phyloP scores from a whole-genome alignment of 2,329 filamentous ascomycete species.

The Stagonosporopsis tanaceti region DNA sequence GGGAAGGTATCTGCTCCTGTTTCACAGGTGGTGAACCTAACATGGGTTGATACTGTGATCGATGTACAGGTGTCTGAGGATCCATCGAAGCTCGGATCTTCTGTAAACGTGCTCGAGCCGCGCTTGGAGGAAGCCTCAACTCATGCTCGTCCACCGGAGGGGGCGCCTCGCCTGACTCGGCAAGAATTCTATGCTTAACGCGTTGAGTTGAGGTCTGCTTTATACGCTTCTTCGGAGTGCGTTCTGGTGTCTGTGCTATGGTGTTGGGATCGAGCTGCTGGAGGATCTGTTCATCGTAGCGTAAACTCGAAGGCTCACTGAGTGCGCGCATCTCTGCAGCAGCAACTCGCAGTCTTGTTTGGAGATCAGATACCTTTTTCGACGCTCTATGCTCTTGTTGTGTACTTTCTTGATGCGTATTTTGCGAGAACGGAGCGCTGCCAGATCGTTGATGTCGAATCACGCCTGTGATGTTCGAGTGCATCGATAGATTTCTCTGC shows the following conservation, averaged over 20 bases:
- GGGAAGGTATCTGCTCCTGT: constrained; percentile 24
- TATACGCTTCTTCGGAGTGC: constrained; percentile 31
- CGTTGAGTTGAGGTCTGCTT: constrained; percentile 19
- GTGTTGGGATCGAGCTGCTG: constrained; percentile 39
- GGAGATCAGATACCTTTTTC: background rate
- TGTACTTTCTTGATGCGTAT: constrained; percentile 25
- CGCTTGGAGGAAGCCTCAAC: constrained; percentile 27
- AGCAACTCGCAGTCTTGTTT: background rate
- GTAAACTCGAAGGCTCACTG: constrained; percentile 28
- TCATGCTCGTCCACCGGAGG: constrained; percentile 27
- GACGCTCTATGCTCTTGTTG: background rate
- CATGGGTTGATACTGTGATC: constrained; percentile 16
- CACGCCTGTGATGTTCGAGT: constrained; percentile 22
- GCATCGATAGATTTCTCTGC: constrained; percentile 14
- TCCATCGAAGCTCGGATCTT: constrained; percentile 25
- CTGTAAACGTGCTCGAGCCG: constrained; percentile 36
- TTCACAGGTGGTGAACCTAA: constrained; percentile 24
- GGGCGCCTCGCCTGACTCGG: constrained; percentile 40
- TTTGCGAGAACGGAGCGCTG: constrained; percentile 37
- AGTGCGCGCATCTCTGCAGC: constrained; percentile 29
- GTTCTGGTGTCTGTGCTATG: constrained; percentile 22
- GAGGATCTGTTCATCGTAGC: constrained; percentile 22
- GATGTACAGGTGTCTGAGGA: constrained; percentile 25
- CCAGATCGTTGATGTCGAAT: constrained; percentile 39
- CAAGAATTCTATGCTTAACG: constrained; percentile 27